Percentiles rank a stretch among this genome's conserved stretches.
Conservation (phyloP, 2,329 filamentous ascomycete genomes). For the Stachybotrys elegans region DNA sequence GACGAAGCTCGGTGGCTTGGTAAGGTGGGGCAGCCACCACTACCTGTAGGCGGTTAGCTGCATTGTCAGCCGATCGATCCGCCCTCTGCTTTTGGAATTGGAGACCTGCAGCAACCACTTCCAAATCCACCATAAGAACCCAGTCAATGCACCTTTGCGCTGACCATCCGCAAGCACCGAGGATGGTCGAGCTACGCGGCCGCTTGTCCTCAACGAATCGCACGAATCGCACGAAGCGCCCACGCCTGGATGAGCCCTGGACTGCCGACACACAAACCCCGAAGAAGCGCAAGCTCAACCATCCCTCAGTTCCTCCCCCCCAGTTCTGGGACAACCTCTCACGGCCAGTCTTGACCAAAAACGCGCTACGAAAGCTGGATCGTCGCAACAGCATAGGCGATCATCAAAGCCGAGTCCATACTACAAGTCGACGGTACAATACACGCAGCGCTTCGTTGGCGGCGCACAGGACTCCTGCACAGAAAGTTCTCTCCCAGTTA, state of each 20-base stretch:
- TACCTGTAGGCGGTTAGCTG: background rate
- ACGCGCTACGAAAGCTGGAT: slow-evolving; percentile 7
- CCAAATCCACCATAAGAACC: background rate
- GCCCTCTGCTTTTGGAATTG: background rate
- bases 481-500: no score
- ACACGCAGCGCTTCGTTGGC: slow-evolving; percentile 4
- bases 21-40: background rate
- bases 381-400: slow-evolving; percentile 1
- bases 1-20: no score
- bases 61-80: slow-evolving; percentile 1
- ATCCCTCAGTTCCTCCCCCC: slow-evolving; percentile 6
- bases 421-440: slow-evolving; percentile 2
- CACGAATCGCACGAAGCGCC: slow-evolving; percentile 7
- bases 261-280: slow-evolving; percentile 4
- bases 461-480: slow-evolving; percentile 2
- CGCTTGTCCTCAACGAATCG: slow-evolving; percentile 1
- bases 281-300: slow-evolving; percentile 8
- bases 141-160: slow-evolving; percentile 6
- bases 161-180: slow-evolving; percentile 3
- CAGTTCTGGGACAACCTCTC: slow-evolving; percentile 8
- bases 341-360: slow-evolving; percentile 5
- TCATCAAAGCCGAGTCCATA: background rate
- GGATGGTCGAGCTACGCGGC: slow-evolving; percentile 6
- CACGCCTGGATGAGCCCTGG: slow-evolving; percentile 2
- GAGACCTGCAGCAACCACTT: background rate